Evolutionary conservation across 306 rosid species (phyloP), one percentile per base, ranked within the genome.

Genomic region (Cicer cuneatum): DNA sequence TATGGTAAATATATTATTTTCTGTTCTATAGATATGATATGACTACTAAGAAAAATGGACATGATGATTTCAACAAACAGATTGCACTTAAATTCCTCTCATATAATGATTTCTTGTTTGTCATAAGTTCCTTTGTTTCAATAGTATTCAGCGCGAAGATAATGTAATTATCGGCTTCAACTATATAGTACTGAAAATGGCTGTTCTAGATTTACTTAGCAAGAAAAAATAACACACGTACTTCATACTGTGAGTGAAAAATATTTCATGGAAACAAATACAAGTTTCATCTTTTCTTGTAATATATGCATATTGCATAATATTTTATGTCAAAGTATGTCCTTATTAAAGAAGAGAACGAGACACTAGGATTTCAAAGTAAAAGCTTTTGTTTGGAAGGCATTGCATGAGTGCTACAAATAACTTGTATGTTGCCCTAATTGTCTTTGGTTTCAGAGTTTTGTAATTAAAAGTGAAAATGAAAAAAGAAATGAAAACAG

Each of bases 51-150:
- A 58, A 10, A 70, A n/a, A 81, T 64, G 46, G 45, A 71, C 41
- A 64, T 66, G 47, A 63, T 39, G 40, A 74, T 67, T 19, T 21
- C 43, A 48, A 13, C 76, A 16, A 40, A 69, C 40, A 40, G 62
- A n/a, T 57, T 66, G 58, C 66, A 42, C 71, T 71, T 38, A 15
- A 66, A 70, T 71, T 51, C 71, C 15, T 14, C 38, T 71, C 21
- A 46, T 24, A 71, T 45, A 54, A 71, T 33, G 43, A 40, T 52
- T 10, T 46, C 16, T 56, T 57, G 75, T 38, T 72, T 33, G 52
- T 52, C 39, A 14, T n/a, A 54, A 42, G 57, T 40, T 16, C 65
- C 45, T 40, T 43, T 72, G 48, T 33, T 40, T 45, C 70, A 78
- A 52, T 63, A 66, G 66, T 71, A 41, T 61, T 63, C 52, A 40